Percentiles rank a stretch among this genome's conserved stretches.
Evolutionary conservation across 331 rosid genomes (phyloP).

Genomic region (Malus hybrid): DNA sequence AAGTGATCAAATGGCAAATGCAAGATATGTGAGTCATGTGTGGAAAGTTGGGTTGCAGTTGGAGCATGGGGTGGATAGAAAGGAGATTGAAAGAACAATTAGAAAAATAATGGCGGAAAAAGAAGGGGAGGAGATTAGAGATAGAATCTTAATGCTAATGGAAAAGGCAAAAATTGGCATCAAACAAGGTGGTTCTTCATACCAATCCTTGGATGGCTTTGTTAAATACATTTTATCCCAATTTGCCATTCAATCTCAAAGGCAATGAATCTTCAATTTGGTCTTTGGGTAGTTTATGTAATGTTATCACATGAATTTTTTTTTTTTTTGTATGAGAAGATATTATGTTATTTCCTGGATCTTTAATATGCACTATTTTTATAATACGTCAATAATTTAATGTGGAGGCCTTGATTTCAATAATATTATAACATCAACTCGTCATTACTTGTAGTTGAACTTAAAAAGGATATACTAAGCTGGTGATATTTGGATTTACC

Average conservation of each 20-base stretch:
- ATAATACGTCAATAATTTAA: too few species aligned
- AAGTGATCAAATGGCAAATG: constrained; percentile 7
- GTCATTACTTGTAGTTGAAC: too few species aligned
- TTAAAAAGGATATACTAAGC: too few species aligned
- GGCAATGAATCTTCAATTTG: not conserved
- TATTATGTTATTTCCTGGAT: too few species aligned
- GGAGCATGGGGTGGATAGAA: constrained; percentile 17
- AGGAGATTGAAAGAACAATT: constrained; percentile 23
- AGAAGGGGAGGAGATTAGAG: constrained; percentile 35
- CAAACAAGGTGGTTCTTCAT: constrained; percentile 28
- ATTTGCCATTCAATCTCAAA: too few species aligned
- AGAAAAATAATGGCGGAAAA: constrained; percentile 21
- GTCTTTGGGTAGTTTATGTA: not conserved
- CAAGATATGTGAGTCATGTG: constrained; percentile 11
- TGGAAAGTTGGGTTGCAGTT: constrained; percentile 12
- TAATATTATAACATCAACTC: too few species aligned
- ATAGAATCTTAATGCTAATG: constrained; percentile 21
- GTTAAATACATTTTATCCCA: constrained; percentile 19
- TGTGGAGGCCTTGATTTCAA: too few species aligned
- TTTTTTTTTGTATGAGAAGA: too few species aligned
- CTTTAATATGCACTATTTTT: too few species aligned
- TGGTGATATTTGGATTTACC: too few species aligned
- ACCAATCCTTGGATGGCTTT: constrained; percentile 20
- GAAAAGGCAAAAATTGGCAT: constrained; percentile 21
- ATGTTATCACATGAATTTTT: too few species aligned